Evolutionary conservation across 1,139 yeast species (phyloP), one percentile per base, ranked within the genome.

Genomic region (Petasospora rhodanensis): DNA sequence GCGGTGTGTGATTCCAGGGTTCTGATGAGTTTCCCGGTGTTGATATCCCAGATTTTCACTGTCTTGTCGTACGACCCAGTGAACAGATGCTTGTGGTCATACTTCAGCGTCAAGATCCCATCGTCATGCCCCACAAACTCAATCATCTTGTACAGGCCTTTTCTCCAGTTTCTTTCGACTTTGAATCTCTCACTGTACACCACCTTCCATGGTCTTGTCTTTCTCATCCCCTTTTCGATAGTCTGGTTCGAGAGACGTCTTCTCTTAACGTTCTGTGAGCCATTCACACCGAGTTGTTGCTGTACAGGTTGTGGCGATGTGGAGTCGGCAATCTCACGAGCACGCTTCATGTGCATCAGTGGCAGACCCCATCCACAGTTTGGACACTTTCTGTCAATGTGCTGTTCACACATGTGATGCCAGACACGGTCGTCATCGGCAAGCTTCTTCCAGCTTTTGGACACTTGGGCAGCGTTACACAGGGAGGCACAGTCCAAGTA

Each of bases 321-420:
- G 31, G 22, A 17, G 22, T 58, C 56, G 18, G 37, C 49, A 29
- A 62, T 59, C 49, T 73, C 80, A 42, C 85, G 63, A 7, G 84
- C 80, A 42, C 84, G 65, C 52, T 79, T 80, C 80, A 82, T 82
- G 49, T 80, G 86, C 75, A 91, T 74, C 41, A 91, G 64, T 3
- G 98, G 98, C 47, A 91, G 67, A 6, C 98, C 98, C 98, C 98
- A 91, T 9, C 98, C 98, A 65, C 98, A 91, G 55, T 85, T 86
- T 27, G 96, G 95, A 61, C 98, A 91, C 58, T 91, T 91, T 40
- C 95, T 70, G 59, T 91, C 98, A 38, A 91, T 91, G 56, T 91
- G 98, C 59, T 91, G 98, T 57, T 87, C 96, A 58, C 98, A 91
- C 91, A 91, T 82, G 48, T 91, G 87, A 56, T 91, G 94, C 98